Evolutionary conservation across 2,329 filamentous ascomycete species (phyloP), one percentile per base, ranked within the genome.

Genomic region (Colletotrichum tropicale): DNA sequence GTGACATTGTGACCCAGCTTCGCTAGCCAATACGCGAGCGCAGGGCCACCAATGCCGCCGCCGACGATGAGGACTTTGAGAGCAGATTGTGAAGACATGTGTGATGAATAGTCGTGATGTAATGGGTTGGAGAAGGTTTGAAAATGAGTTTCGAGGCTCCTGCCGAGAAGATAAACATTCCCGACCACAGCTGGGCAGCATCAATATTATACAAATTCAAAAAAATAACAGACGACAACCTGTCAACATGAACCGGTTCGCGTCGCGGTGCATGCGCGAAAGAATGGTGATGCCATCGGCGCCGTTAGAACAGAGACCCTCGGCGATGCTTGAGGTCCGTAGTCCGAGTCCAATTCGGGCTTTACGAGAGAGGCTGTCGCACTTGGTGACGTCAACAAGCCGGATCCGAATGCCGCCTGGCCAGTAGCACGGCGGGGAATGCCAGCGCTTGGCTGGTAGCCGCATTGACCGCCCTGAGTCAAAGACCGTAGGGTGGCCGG

Each of bases 41-140:
- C 82, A 0, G 87, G 85, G 6, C 87, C 88, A 26, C 85, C 85
- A 36, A 89, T 83, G 73, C 88, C 87, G 6, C 83, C 86, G 73
- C 88, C 88, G 66, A 84, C 82, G 75, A 91, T 88, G 76, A 91
- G 87, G 58, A 91, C 80, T 79, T 82, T 87, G 71, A 88, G 78
- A 16, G 81, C 80, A 30, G 80, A 71, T 71, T 88, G 78, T 12
- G 81, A 80, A 38, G 80, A 72, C 80, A 83, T 82, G 60, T 28
- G 43, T 15, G 18, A 16, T 3, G 36, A 15, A 6, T 26, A 18
- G 21, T 16, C 16, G 24, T n/a, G 34, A 64, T 43, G 61, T 64
- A 64, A 43, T 64, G 16, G 1, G 24, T 26, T 28, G 61, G 34
- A 8, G 34, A 43, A 43, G 8, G 34, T 38, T 64, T 64, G 58